Percentiles rank a stretch among this genome's conserved stretches.
Conservation (phyloP, 1,139 yeast genomes). For the Candida glucosophila region DNA sequence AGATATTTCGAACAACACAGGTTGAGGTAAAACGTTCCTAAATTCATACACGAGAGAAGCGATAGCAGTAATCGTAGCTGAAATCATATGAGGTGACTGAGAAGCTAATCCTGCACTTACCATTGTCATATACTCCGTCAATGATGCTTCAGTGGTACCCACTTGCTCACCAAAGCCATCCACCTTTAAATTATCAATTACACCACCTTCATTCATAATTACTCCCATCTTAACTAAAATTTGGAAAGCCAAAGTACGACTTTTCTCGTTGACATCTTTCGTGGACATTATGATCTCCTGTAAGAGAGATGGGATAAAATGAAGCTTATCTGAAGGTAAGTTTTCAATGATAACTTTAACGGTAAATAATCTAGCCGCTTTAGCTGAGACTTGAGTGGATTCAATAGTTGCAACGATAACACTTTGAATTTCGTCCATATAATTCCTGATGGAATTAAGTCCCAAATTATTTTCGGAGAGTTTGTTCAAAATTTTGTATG, state of each 20-base stretch:
- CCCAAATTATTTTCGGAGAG: slow-evolving; percentile 68
- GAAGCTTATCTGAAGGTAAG: slow-evolving; percentile 54
- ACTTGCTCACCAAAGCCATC: slow-evolving; percentile 59
- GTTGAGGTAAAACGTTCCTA: slow-evolving; percentile 49
- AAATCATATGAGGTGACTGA: slow-evolving; percentile 87
- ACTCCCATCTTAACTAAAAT: slow-evolving; percentile 76
- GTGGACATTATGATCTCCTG: slow-evolving; percentile 88
- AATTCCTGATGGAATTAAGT: slow-evolving; percentile 37
- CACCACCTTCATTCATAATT: slow-evolving; percentile 66
- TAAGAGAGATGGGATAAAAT: slow-evolving; percentile 71
- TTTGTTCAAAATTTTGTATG: slow-evolving; percentile 71
- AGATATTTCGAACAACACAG: slow-evolving; percentile 61
- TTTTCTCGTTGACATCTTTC: slow-evolving; percentile 89
- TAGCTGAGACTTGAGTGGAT: slow-evolving; percentile 61
- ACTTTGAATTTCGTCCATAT: slow-evolving; percentile 49
- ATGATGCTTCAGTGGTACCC: slow-evolving; percentile 56
- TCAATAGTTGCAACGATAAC: slow-evolving; percentile 54
- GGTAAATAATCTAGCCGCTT: slow-evolving; percentile 72
- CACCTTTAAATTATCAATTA: slow-evolving; percentile 54
- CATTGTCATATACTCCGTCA: slow-evolving; percentile 84
- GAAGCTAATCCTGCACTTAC: slow-evolving; percentile 96
- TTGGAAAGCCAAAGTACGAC: slow-evolving; percentile 74
- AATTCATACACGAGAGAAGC: slow-evolving; percentile 85
- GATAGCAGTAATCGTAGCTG: slow-evolving; percentile 89
- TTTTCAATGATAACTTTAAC: slow-evolving; percentile 50